phyloP scores from a whole-genome alignment of 192 early-diverging fungal genomes.

The Phlyctochytrium planicorne region DNA sequence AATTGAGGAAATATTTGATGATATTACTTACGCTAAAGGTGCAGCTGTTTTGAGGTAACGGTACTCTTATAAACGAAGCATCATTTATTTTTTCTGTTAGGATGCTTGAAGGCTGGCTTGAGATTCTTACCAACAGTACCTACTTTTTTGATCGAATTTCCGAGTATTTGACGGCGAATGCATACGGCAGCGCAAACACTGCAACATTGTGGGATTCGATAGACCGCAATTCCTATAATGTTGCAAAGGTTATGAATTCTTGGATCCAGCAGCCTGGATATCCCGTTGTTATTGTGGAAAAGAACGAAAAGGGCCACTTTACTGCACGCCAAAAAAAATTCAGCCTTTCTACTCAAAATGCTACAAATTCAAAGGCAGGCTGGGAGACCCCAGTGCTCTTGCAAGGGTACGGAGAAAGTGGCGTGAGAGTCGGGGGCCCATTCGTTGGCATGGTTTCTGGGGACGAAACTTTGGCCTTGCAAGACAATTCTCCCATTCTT shows the following conservation, averaged over 20 bases:
- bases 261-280: constrained; percentile 43
- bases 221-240: constrained; percentile 25
- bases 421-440: background rate
- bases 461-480: constrained; percentile 13
- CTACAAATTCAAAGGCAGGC: background rate
- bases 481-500: constrained; percentile 17
- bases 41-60: constrained; percentile 79
- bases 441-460: background rate
- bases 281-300: constrained; percentile 27
- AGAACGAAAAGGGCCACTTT: background rate
- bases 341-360: background rate
- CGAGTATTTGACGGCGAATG: constrained; percentile 67
- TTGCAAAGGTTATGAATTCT: constrained; percentile 31
- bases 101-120: constrained; percentile 39
- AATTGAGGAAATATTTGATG: constrained; percentile 79
- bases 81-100: constrained; percentile 2
- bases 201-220: constrained; percentile 84
- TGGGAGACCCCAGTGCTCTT: constrained; percentile 5
- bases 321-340: constrained; percentile 1
- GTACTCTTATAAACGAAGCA: constrained; percentile 22
- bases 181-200: constrained; percentile 78
- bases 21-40: constrained; percentile 83
- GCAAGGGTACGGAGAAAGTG: background rate
- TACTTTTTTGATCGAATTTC: constrained; percentile 24
- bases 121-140: background rate